phyloP scores from a whole-genome alignment of 2,329 filamentous ascomycete genomes.

The Leptodontidium sp. region DNA sequence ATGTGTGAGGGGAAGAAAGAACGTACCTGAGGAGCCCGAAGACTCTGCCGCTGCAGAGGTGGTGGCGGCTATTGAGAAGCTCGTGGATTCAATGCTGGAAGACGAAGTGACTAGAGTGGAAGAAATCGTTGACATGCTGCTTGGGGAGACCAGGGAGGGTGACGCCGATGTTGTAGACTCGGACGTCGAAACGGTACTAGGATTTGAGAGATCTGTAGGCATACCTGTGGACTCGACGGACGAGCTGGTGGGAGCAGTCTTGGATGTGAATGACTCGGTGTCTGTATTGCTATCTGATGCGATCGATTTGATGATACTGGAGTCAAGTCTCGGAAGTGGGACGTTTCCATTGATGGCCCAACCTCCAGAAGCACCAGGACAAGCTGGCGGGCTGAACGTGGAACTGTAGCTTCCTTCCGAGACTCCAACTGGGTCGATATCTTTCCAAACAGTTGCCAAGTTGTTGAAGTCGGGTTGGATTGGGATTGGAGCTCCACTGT shows the following conservation, averaged over 20 bases:
- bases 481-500: constrained; percentile 70
- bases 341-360: constrained; percentile 79
- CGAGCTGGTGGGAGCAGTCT: constrained; percentile 4
- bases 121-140: background rate
- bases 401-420: constrained; percentile 69
- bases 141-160: background rate
- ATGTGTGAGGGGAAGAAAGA: background rate
- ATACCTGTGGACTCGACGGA: constrained; percentile 12
- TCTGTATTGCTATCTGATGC: constrained; percentile 9
- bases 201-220: constrained; percentile 2
- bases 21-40: background rate
- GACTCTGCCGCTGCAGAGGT: background rate
- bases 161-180: background rate
- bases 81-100: background rate
- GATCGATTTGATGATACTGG: constrained; percentile 22
- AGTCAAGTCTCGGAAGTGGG: constrained; percentile 71
- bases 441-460: constrained; percentile 78
- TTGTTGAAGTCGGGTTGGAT: constrained; percentile 80
- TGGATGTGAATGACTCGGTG: background rate
- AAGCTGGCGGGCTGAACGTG: constrained; percentile 68
- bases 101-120: background rate
- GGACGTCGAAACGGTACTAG: background rate
- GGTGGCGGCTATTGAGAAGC: background rate
- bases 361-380: constrained; percentile 73
- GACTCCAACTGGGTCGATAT: constrained; percentile 70